Percentiles rank a stretch among this genome's conserved stretches.
Evolutionary conservation across 192 early-diverging fungal genomes (phyloP).

Genomic region (Podila horticola): DNA sequence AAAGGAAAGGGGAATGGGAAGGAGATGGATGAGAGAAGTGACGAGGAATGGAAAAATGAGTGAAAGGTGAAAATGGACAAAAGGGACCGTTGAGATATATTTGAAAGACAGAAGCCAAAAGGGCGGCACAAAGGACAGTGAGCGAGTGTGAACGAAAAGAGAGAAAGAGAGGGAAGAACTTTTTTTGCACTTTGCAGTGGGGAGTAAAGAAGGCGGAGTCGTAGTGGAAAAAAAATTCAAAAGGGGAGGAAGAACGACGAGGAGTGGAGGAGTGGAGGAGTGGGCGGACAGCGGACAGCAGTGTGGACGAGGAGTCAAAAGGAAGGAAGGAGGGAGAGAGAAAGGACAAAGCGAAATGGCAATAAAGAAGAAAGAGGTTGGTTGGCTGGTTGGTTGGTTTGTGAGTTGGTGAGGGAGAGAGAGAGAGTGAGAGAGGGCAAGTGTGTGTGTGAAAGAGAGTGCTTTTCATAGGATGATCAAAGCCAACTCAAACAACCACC

Average conservation of each 20-base stretch:
- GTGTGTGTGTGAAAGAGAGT: too few species aligned
- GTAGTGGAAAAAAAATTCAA: neutral
- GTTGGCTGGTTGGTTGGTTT: neutral
- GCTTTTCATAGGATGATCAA: too few species aligned
- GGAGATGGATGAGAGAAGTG: neutral
- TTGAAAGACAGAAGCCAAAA: neutral
- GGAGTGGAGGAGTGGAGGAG: neutral
- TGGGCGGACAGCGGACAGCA: neutral
- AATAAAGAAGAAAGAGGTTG: constrained; percentile 1
- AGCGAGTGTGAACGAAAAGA: neutral
- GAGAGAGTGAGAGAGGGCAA: too few species aligned
- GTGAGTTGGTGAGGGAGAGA: too few species aligned
- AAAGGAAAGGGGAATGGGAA: neutral
- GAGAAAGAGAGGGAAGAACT: neutral
- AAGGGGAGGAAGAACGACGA: neutral
- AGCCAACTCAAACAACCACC: too few species aligned
- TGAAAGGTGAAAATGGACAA: neutral
- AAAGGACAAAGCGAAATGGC: neutral
- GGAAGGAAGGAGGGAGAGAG: neutral
- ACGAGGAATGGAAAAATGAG: neutral
- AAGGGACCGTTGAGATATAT: neutral
- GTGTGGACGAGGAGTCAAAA: neutral
- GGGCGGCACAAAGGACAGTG: neutral
- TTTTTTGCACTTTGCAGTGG: too few species aligned
- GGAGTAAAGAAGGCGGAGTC: neutral